Evolutionary conservation across 495 filamentous ascomycete species (phyloP).

Genomic region (Penicillium egyptiacum): DNA sequence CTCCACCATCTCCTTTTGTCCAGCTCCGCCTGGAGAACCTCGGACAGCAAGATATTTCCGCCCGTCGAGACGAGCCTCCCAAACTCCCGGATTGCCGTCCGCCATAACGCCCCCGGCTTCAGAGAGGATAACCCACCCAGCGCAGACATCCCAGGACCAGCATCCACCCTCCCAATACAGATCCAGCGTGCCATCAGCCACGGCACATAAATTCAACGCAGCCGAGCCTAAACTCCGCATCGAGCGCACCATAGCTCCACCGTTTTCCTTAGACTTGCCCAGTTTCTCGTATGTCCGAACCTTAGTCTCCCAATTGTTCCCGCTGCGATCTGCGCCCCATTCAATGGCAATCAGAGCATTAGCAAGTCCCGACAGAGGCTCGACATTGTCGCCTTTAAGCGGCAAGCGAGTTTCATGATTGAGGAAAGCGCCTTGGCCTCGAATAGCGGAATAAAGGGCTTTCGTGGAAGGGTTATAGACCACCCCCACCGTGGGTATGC

Average conservation of each 20-base stretch:
- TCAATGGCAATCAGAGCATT: slow-evolving; percentile 69
- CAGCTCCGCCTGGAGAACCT: slow-evolving; percentile 52
- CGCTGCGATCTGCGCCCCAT: slow-evolving; percentile 74
- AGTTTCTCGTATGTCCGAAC: slow-evolving; percentile 66
- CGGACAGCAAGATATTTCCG: slow-evolving; percentile 78
- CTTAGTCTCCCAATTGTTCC: slow-evolving; percentile 76
- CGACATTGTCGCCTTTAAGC: slow-evolving; percentile 45
- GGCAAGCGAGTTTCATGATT: slow-evolving; percentile 54
- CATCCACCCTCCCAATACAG: slow-evolving; percentile 92
- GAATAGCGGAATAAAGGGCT: slow-evolving; percentile 68
- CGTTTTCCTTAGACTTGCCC: slow-evolving; percentile 58
- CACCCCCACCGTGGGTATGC: slow-evolving; percentile 68
- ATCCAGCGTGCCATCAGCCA: slow-evolving; percentile 77
- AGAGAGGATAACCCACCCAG: slow-evolving; percentile 82
- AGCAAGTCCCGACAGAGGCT: slow-evolving; percentile 57
- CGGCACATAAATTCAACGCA: slow-evolving; percentile 79
- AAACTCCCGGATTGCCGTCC: slow-evolving; percentile 73
- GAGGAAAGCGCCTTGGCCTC: slow-evolving; percentile 66
- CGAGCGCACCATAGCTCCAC: slow-evolving; percentile 83
- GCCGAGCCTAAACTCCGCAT: slow-evolving; percentile 75
- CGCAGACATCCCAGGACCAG: slow-evolving; percentile 94
- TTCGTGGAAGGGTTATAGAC: slow-evolving; percentile 80
- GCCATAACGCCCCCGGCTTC: slow-evolving; percentile 85
- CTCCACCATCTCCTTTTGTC: slow-evolving; percentile 73
- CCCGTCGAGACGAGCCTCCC: slow-evolving; percentile 72